Base-by-base conservation (phyloP, 345 rosid genomes). In the Salix koriyanagi region DNA sequence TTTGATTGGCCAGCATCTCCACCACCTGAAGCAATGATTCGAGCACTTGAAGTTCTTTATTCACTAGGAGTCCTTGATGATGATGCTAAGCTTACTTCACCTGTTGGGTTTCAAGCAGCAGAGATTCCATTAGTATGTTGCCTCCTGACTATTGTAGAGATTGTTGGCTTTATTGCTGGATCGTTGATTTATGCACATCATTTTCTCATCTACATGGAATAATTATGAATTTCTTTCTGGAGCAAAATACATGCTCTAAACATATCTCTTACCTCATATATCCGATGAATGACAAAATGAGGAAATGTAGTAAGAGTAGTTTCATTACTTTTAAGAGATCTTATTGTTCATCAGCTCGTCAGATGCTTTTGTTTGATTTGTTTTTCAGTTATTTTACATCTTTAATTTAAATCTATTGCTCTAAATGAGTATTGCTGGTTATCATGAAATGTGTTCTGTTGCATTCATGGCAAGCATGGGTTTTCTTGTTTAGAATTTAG, bases 1-100 rank as follows among this genome's bases (percentile, higher is more conserved):
- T 96, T 96, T 77, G 92, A 93, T 77, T 93, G 99, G 98, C 94
- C 92, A 32, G 91, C 99, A 76, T 90, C 99, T 86, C 98, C 98
- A 72, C 82, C 98, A 39, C 91, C 98, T 25, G 92, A 96, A 81
- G 83, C 97, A 78, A 89, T 93, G 97, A 88, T 96, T 69, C 83
- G 96, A 78, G 92, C 99, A 19, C 97, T 96, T 79, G 99, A 96
- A 85, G 91, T 92, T 23, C 94, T 96, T 67, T 96, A 92, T 82
- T 93, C 98, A 70, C 89, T 96, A 66, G 96, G 93, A 67, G 87
- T 93, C 78, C 91, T 96, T 7, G 99, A 93, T 78, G 95, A 92
- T 83, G 99, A 93, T 79, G 98, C 98, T 77, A 96, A 93, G 86
- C 99, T 96, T 79, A 93, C 97, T 50, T 92, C 99, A 32, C 99